Base-by-base conservation (phyloP, 2,329 filamentous ascomycete genomes). In the Pseudogymnoascus sp. region DNA sequence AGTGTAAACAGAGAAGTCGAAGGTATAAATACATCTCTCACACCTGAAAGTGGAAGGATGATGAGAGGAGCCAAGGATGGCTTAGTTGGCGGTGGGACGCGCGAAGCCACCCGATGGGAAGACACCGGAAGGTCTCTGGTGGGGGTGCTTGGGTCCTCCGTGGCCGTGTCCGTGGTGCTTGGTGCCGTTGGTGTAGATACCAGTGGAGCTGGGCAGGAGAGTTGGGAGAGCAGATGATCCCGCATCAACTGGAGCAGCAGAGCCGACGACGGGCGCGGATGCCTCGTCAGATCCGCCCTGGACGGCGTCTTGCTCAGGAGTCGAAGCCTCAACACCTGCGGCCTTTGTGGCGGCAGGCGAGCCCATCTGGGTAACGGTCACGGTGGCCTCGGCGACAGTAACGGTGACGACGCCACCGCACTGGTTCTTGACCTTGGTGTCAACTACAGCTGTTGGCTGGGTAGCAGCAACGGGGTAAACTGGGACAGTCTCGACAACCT, bases 21-120 rank as follows among this genome's bases (percentile, higher is more conserved):
- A 54, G 43, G 43, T 54, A 54, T 54, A 54, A 54, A 54, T 54
- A 54, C 47, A 50, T 50, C 43, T 30, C 43, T 50, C 43, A 50
- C 43, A 54, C 47, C 47, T 54, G 20, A 54, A 18, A 54, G 28
- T 32, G 47, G 47, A 54, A 54, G n/a, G 47, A 54, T 54, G 47
- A 32, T 32, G 47, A 54, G 47, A 32, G 47, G 28, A 32, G 47
- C 32, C 41, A n/a, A 9, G 6, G 28, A 14, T 54, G 47, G 32
- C 47, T 54, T 54, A 54, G 47, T 54, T 59, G 22, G 20, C 58
- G 3, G 58, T 39, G 25, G 58, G 58, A 11, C 35, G 35, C 1
- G 58, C 58, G 20, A 43, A 59, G 34, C 58, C 57, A 7, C 57
- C 20, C 9, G 28, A 38, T 34, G 50, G 50, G n/a, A 28, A n/a